Evolutionary conservation across 495 filamentous ascomycete species (phyloP), one percentile per base, ranked within the genome.

Genomic region (Hyaloscypha finlandica): DNA sequence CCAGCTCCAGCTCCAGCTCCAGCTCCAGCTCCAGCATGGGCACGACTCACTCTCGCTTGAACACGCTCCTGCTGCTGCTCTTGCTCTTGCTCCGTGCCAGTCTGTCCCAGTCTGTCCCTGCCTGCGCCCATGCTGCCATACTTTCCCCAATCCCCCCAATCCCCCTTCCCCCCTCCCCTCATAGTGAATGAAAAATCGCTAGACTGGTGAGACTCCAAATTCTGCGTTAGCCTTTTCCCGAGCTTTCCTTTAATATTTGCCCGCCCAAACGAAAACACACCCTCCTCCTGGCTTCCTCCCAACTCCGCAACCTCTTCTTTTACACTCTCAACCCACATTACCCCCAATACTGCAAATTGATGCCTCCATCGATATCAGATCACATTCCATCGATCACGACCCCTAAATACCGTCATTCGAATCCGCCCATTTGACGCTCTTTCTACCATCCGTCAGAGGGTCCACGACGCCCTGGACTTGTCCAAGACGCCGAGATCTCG

Each of bases 281-380:
- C 58, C 32, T 32, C 33, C 20, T 16, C 64, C 25, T 25, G 25
- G 29, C 31, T 30, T 55, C 25, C 30, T 20, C 61, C 54, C 59
- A 54, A 42, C 54, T 56, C 22, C 63, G 51, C 59, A 48, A 48
- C 42, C 16, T 48, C 54, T 51, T 63, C 57, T 59, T 45, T 51
- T 63, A 54, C 59, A 56, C 30, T 45, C 57, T 30, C 54, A 51
- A 39, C 45, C 29, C 48, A 68, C 16, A 20, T 30, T n/a, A 20
- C 9, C 61, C 29, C 4, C 51, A 42, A 59, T 59, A 9, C 51
- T 25, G 19, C 33, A 29, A 48, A 37, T 59, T 59, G 53, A 63
- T 61, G 45, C 64, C 42, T 60, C 59, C 69, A 65, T 65, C 65
- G 29, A 66, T 66, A 55, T 65, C 64, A 39, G 29, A 16, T 29